Evolutionary conservation across 2,329 filamentous ascomycete species (phyloP), one percentile per base, ranked within the genome.

Genomic region (Colletotrichum siamense): DNA sequence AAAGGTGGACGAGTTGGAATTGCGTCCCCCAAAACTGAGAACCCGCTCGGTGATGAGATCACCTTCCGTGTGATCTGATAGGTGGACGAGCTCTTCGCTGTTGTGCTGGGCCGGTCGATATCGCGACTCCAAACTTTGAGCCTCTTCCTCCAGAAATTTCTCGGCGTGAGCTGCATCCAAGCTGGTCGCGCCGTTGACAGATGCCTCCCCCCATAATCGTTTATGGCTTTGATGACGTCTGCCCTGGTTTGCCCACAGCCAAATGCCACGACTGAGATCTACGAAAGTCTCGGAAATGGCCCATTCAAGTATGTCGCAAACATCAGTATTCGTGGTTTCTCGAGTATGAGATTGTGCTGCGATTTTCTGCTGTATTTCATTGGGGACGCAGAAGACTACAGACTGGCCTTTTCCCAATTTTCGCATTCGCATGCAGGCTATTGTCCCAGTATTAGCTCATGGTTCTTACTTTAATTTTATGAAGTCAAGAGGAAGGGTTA

Each of bases 351-450:
- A 22, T 1, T 12, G n/a, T 2, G 79, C 78, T 0, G 81, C 75
- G 18, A 94, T 92, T 74, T 90, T 91, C 0, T 80, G 82, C 13
- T 89, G 83, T 5, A 95, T 91, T 73, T 95, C 94, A 1, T 86
- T 80, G 0, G 92, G 88, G 1, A 92, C 83, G 70, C 88, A 91
- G 67, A 95, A 95, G 0, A 90, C 84, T 0, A 95, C 88, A 0
- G 91, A 92, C 78, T 96, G 94, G 0, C 93, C 93, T 4, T 91
- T 84, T 0, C 93, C 94, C 0, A 96, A 86, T 75, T 93, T 91
- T 13, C 94, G 83, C 90, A 95, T 92, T n/a, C 94, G 83, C 92
- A 94, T 95, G 75, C 92, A 94, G 0, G 92, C 93, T 91, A 49
- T 16, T 16, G 4, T 34, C 9, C 5, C n/a, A 63, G 8, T 28